phyloP scores from a whole-genome alignment of 768 basidiomycete species.

The Collybiopsis confluens region DNA sequence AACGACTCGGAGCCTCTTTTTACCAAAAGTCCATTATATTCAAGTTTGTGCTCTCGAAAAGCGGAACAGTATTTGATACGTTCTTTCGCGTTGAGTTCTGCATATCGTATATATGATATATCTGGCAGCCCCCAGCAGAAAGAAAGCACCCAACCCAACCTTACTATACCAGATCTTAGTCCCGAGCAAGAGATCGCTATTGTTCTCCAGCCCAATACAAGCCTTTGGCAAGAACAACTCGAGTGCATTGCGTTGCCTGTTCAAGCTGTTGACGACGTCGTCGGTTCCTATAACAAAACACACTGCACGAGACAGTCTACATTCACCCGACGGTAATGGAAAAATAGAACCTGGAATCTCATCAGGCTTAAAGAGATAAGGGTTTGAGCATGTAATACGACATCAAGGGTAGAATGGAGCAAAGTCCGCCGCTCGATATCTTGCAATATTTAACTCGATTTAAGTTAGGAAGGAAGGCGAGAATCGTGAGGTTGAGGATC shows the following conservation, averaged over 20 bases:
- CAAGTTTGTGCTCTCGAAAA: too few species aligned
- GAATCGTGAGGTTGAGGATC: constrained; percentile 89
- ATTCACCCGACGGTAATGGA: too few species aligned
- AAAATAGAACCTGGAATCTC: too few species aligned
- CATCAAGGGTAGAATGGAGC: constrained; percentile 86
- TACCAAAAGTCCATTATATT: too few species aligned
- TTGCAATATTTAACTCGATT: constrained; percentile 90
- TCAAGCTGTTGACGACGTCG: constrained; percentile 93
- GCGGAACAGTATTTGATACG: too few species aligned
- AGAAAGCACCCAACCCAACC: too few species aligned
- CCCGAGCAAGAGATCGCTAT: constrained; percentile 80
- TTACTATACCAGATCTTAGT: constrained; percentile 91
- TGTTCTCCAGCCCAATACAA: constrained; percentile 82
- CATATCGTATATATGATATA: too few species aligned
- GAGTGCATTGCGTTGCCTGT: constrained; percentile 91
- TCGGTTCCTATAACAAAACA: constrained; percentile 59
- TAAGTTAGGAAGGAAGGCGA: constrained; percentile 90
- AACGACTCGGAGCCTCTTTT: too few species aligned
- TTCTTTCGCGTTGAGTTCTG: too few species aligned
- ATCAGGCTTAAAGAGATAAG: constrained; percentile 90
- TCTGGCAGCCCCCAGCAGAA: too few species aligned
- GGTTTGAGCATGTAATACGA: constrained; percentile 98
- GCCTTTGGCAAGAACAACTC: constrained; percentile 95
- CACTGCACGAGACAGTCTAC: too few species aligned
- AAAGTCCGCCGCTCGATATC: constrained; percentile 50